phyloP scores from a whole-genome alignment of 768 basidiomycete genomes.

The Krasilnikovozyma curviuscula region DNA sequence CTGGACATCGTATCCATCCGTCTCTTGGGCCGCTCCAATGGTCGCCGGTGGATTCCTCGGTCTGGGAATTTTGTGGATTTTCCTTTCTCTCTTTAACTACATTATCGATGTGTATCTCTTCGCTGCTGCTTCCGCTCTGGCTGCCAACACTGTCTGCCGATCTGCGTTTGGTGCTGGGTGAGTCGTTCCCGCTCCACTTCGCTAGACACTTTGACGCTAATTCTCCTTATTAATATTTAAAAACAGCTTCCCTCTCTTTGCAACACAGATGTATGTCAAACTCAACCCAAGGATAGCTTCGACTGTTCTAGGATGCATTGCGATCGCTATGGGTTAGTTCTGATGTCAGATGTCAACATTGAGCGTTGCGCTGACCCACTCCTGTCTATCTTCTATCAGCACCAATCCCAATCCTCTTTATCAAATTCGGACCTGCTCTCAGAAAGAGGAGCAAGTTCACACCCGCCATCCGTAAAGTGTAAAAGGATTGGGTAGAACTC shows the following conservation, averaged over 20 bases:
- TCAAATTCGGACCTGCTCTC: too few species aligned
- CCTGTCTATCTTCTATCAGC: background rate
- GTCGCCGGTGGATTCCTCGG: conserved; percentile 22
- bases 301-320: conserved; percentile 7
- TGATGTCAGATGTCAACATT: too few species aligned
- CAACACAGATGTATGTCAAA: conserved; percentile 2
- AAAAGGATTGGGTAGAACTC: background rate
- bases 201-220: too few species aligned
- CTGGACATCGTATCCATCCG: conserved; percentile 8
- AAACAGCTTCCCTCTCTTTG: background rate
- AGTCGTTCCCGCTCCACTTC: background rate
- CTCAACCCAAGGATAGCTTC: conserved; percentile 10
- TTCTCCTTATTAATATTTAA: too few species aligned
- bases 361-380: too few species aligned
- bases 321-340: too few species aligned
- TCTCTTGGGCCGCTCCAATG: conserved; percentile 25
- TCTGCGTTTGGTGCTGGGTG: conserved; percentile 15
- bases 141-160: conserved; percentile 24
- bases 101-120: conserved; percentile 29
- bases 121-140: conserved; percentile 29
- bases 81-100: conserved; percentile 20
- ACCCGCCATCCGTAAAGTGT: background rate
- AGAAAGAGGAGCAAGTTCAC: too few species aligned
- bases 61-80: conserved; percentile 21
- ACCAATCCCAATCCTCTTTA: conserved; percentile 1